Evolutionary conservation across 78 protist genomes (phyloP), one percentile per base, ranked within the genome.

Genomic region (Dictyostelium citrinum): DNA sequence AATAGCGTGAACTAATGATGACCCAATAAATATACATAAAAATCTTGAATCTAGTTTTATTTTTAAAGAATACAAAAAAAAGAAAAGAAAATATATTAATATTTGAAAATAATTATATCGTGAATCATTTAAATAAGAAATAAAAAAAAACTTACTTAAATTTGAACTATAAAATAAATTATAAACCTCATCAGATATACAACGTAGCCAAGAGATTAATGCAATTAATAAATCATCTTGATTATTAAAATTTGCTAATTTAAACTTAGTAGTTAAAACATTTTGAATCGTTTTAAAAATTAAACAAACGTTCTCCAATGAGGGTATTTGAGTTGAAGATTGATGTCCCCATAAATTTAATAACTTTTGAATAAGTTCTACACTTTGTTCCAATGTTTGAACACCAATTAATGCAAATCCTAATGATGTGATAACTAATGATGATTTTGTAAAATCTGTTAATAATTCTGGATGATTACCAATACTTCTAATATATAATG

Each of bases 321-420:
- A 39, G 29, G 92, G 92, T 17, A 33, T 29, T 64, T 64, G 72
- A 3, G 37, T 24, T 22, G 33, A 75, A 43, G 79, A 22, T n/a
- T 61, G 33, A n/a, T 75, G 58, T 37, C 39, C 78, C 92, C 92
- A 86, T 11, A 86, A 29, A 37, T 82, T 27, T 20, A 72, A 24
- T 22, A 86, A 27, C 14, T 75, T 41, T 51, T 61, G 61, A 45
- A 86, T 64, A 9, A 86, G 31, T 16, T 86, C 92, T 7, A 33
- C 17, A 7, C 79, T 86, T 64, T 86, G 92, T 17, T 86, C 92
- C 16, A 86, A 29, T 0, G 92, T 86, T 64, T 55, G 55, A 29
- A 86, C 92, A 20, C 92, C 92, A 77, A 77, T 76, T 51, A 86
- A 45, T 61, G 92, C 92, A 31, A 76, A 86, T n/a, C 92, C 84